Percentiles rank a stretch among this genome's conserved stretches.
These are phyloP conservation scores for Heterobasidion occidentale DNA, from an alignment of 1,284 basidiomycete species.

Conservation along the genomic window DNA sequence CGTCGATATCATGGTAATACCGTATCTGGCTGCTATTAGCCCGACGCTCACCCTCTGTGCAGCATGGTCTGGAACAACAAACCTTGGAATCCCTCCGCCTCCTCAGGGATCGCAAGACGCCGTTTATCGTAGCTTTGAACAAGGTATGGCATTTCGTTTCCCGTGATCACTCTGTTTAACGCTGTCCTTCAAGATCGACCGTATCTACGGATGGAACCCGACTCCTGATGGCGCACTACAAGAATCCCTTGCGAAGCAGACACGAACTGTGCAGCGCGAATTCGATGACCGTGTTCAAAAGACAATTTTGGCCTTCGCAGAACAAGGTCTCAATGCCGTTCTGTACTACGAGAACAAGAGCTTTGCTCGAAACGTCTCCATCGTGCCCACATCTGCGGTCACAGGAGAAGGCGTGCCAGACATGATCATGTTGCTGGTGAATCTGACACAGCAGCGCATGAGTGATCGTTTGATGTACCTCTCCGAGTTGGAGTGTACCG, in stretches of 20 bases:
- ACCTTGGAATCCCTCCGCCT: constrained; percentile 95
- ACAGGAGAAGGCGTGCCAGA: constrained; percentile 99
- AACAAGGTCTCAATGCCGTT: constrained; percentile 94
- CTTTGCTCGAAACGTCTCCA: constrained; percentile 89
- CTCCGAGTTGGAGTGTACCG: constrained; percentile 97
- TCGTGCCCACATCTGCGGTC: constrained; percentile 96
- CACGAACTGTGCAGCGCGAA: constrained; percentile 77
- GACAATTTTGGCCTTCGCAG: constrained; percentile 90
- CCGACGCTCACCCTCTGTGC: not conserved
- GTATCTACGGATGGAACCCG: constrained; percentile 93
- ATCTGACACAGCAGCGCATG: constrained; percentile 98
- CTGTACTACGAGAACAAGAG: constrained; percentile 98
- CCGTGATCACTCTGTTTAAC: not conserved
- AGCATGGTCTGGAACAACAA: constrained; percentile 97
- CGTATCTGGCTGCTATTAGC: not conserved
- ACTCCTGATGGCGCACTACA: constrained; percentile 91
- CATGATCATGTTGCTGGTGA: constrained; percentile 97
- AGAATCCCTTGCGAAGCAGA: constrained; percentile 87
- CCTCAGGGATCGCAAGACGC: constrained; percentile 91
- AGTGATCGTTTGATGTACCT: constrained; percentile 97
- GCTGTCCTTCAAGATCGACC: constrained; percentile 71
- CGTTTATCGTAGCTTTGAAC: constrained; percentile 98
- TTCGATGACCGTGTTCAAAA: constrained; percentile 87
- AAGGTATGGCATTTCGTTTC: constrained; percentile 50
- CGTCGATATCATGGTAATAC: constrained; percentile 90